Evolutionary conservation across 345 rosid genomes (phyloP).

Genomic region (Syzygium aromaticum): DNA sequence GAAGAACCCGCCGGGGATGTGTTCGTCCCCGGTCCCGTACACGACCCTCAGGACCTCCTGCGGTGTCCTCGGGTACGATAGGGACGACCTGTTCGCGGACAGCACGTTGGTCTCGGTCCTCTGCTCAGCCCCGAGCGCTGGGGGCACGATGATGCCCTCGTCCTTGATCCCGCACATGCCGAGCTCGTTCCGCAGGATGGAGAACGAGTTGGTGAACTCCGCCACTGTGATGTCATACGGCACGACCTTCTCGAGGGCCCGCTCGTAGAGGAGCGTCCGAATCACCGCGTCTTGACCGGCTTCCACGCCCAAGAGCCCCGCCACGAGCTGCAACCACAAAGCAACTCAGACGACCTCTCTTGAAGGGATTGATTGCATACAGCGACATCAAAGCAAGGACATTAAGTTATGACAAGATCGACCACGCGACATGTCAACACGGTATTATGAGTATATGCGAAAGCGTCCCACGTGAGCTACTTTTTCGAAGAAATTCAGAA

Average conservation of each 20-base stretch:
- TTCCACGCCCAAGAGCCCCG: conserved; percentile 11
- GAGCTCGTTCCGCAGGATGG: conserved; percentile 32
- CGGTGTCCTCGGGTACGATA: conserved; percentile 33
- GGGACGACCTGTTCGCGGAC: conserved; percentile 13
- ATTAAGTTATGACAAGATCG: neutral
- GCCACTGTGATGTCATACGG: conserved; percentile 39
- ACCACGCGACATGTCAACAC: fast-evolving
- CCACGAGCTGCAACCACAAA: conserved; percentile 10
- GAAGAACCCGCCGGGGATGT: conserved; percentile 35
- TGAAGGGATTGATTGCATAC: neutral
- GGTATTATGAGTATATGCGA: neutral
- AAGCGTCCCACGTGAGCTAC: fast-evolving
- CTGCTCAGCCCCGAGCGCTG: conserved; percentile 30
- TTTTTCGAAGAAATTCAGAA: neutral
- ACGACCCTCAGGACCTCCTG: conserved; percentile 32
- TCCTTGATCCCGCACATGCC: conserved; percentile 40
- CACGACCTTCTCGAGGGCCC: conserved; percentile 11
- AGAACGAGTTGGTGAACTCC: conserved; percentile 30
- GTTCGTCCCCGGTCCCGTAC: conserved; percentile 37
- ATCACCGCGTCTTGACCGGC: conserved; percentile 23
- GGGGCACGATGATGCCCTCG: conserved; percentile 37
- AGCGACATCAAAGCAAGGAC: fast-evolving
- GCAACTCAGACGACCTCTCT: neutral
- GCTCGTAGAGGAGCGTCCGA: conserved; percentile 11
- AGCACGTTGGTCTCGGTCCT: conserved; percentile 18